Base-by-base conservation (phyloP, 2,329 filamentous ascomycete species). In the Chaetomiaceae sp. region DNA sequence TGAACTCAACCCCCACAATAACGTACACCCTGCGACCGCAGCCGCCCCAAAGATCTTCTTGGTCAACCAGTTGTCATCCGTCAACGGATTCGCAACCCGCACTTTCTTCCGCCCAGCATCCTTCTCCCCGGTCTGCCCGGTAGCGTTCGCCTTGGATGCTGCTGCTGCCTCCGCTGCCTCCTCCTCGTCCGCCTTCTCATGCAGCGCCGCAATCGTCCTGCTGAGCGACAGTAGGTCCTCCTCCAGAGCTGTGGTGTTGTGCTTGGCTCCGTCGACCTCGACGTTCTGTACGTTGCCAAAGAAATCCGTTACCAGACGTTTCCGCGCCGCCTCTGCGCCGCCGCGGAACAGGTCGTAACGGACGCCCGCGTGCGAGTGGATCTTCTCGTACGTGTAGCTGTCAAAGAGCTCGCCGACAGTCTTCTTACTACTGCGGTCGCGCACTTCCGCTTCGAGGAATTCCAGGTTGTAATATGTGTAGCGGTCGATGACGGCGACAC, bases 401-500 rank as follows among this genome's bases (percentile, higher is more conserved):
- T 97, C 92, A 62, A 99, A 99, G 3, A 99, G 73, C 64, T 97
- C 90, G 54, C 91, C 93, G 27, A 99, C 75, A 0, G 90, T 96
- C 70, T 91, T 85, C 66, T 96, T 93, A 59, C 85, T 90, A 64
- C 83, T 86, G 37, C 91, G 83, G 58, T 92, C 91, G 54, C 85
- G 85, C 53, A 97, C 88, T 63, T 95, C 85, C 3, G 83, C 87
- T 68, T 99, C 93, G 27, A 99, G 80, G 67, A 96, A 99, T 63
- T 99, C 93, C 47, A 99, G 82, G 63, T 96, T 96, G 73, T 96
- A 97, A 71, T 97, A 99, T 6, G 93, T 99, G 76, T 95, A 99
- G 55, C 93, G 86, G 68, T 99, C 93, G 66, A 99, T 99, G 58
- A 99, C 93, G 27, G 93, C 93, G 20, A 99, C 93, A 31, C 93